Evolutionary conservation across 352 stramenopile species (phyloP), one percentile per base, ranked within the genome.

Genomic region (Phytophthora podocarpi): DNA sequence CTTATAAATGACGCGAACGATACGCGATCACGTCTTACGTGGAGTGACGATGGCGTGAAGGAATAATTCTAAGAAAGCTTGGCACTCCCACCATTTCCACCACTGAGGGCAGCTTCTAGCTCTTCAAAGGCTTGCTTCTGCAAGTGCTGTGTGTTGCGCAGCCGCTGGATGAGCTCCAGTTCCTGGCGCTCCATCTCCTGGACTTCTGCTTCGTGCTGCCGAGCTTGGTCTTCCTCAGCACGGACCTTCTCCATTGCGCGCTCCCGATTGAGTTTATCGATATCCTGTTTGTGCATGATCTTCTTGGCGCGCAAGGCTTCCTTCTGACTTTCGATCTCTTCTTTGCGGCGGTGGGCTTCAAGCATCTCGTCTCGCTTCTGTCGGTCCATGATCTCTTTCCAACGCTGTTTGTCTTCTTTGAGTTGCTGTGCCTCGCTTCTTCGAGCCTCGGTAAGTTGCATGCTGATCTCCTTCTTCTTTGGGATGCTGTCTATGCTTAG

Each of bases 91-190:
- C 30, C 40, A 48, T 54, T 67, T 31, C 69, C 57, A 39, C 80
- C 82, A 13, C 66, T 88, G 26, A 95, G 69, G 1, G 84, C 86
- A 16, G 80, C 78, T 72, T 95, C 86, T 20, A 95, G 79, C 47
- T 95, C 84, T 43, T 95, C 81, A 36, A 93, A 93, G 0, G 84
- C 86, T 51, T 95, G 80, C 52, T 93, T 92, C 58, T 95, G 86
- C 24, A 95, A 37, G 42, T 93, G 82, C 65, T 95, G 84, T 27
- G 84, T 95, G 67, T 90, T 92, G 53, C 85, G 81, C 28, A 93
- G 71, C 4, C 84, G 69, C 46, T 93, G 79, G 51, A 93, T 95
- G 30, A 93, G 75, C 65, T 95, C 84, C 12, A 90, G 56, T 58
- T 93, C 86, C 31, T 90, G 63, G 18, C 72, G 82, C 49, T 95